Percentiles rank a stretch among this genome's conserved stretches.
These are phyloP conservation scores for Barnettozyma populi DNA, from an alignment of 805 yeast genomes.

Conservation along the genomic window DNA sequence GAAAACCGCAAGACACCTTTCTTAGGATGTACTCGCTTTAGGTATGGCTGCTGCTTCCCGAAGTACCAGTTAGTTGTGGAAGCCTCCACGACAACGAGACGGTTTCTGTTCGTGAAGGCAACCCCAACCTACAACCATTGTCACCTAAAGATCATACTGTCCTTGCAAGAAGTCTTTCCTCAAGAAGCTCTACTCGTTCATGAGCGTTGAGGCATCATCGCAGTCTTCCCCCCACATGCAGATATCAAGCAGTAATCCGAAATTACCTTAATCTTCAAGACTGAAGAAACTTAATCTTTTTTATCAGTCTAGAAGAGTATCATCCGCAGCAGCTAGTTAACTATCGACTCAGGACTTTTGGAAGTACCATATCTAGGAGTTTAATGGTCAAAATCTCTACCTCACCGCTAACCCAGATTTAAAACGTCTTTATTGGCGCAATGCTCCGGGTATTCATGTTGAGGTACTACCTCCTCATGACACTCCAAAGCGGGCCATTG, in stretches of 20 bases:
- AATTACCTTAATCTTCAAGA: neutral
- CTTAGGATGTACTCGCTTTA: no score
- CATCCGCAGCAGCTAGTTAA: neutral
- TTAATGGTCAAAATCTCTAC: constrained; percentile 47
- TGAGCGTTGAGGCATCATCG: neutral
- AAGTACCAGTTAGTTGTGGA: constrained; percentile 1
- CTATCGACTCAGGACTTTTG: constrained; percentile 17
- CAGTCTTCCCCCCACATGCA: neutral
- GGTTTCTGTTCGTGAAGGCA: constrained; percentile 2
- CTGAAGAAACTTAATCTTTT: neutral
- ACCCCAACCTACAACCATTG: constrained; percentile 24
- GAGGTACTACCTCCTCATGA: constrained; percentile 28
- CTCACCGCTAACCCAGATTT: constrained; percentile 63
- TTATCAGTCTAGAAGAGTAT: neutral
- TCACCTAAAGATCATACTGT: neutral
- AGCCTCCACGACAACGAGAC: constrained; percentile 7
- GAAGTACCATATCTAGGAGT: constrained; percentile 55
- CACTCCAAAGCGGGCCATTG: neutral
- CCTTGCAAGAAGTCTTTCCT: neutral
- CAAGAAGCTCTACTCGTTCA: neutral
- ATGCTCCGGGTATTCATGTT: constrained; percentile 60
- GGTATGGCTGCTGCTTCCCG: constrained; percentile 1
- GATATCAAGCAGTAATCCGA: no score
- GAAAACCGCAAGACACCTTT: neutral
- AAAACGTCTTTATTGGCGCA: constrained; percentile 51